These are phyloP conservation scores for Wickerhamomyces sp. DNA, from an alignment of 1,139 yeast genomes.

Conservation along the genomic window DNA sequence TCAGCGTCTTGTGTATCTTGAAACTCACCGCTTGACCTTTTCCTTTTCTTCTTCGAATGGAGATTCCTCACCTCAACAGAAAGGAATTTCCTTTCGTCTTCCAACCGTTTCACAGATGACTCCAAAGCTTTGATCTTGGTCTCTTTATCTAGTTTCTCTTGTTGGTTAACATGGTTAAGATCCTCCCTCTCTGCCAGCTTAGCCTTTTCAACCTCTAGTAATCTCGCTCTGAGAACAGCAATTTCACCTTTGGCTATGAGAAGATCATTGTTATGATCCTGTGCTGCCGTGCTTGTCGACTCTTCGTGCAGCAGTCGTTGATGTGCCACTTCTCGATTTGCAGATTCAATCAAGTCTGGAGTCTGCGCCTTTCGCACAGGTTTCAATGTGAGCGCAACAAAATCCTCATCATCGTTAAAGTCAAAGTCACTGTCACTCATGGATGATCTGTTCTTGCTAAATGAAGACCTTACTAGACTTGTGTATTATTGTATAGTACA, in stretches of 20 bases:
- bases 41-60: conserved; percentile 19
- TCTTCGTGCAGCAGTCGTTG: not conserved
- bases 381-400: conserved; percentile 20
- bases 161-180: conserved; percentile 13
- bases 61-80: conserved; percentile 35
- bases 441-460: too few relatives aligned
- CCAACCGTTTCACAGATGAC: conserved; percentile 46
- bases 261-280: conserved; percentile 24
- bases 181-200: conserved; percentile 11
- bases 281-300: not conserved
- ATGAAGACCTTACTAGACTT: too few relatives aligned
- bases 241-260: conserved; percentile 70
- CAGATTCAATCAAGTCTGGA: not conserved
- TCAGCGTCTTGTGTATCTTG: not conserved
- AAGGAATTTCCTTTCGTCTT: conserved; percentile 70
- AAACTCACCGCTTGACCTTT: conserved; percentile 8
- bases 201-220: conserved; percentile 42
- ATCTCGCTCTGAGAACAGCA: conserved; percentile 65
- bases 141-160: conserved; percentile 30
- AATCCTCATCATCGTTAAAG: conserved; percentile 20
- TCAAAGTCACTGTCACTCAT: conserved; percentile 9
- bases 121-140: conserved; percentile 41
- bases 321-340: not conserved
- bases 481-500: too few relatives aligned
- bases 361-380: conserved; percentile 7